phyloP scores from a whole-genome alignment of 1,139 yeast species.

The Geotrichum bryndzae region DNA sequence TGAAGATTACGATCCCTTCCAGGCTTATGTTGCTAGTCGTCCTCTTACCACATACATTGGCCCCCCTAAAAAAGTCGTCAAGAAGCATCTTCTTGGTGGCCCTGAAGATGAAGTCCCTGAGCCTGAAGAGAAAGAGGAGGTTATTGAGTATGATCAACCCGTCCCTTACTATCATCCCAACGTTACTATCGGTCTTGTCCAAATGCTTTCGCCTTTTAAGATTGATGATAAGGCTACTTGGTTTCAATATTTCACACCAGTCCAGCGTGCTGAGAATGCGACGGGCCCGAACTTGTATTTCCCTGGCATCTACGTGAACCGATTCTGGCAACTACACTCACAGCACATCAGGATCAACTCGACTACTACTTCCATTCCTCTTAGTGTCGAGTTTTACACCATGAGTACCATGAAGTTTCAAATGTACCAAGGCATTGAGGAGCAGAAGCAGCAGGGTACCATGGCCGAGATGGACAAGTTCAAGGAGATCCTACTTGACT shows the following conservation, averaged over 20 bases:
- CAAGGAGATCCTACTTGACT: conserved; percentile 37
- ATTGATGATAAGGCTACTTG: conserved; percentile 4
- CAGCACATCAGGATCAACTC: conserved; percentile 35
- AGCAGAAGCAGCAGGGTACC: conserved; percentile 29
- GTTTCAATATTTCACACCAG: conserved; percentile 6
- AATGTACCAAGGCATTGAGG: conserved; percentile 29
- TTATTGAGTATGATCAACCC: conserved; percentile 19
- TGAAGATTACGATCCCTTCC: conserved; percentile 19
- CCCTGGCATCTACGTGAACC: conserved; percentile 34
- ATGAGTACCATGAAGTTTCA: conserved; percentile 34
- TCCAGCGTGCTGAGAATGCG: neutral
- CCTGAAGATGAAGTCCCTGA: conserved; percentile 21
- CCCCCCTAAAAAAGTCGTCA: conserved; percentile 27
- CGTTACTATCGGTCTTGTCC: conserved; percentile 29
- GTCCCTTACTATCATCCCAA: conserved; percentile 39
- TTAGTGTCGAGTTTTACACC: conserved; percentile 32
- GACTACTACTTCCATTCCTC: conserved; percentile 26
- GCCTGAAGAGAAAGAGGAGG: conserved; percentile 18
- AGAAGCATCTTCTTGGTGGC: conserved; percentile 33
- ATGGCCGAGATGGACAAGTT: conserved; percentile 36
- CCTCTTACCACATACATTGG: conserved; percentile 29
- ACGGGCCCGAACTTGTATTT: conserved; percentile 16
- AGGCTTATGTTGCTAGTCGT: conserved; percentile 22
- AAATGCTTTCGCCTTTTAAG: conserved; percentile 5
- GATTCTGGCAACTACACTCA: conserved; percentile 38